Evolutionary conservation across 2,329 filamentous ascomycete genomes (phyloP).

Genomic region (Colletotrichum higginsianum): DNA sequence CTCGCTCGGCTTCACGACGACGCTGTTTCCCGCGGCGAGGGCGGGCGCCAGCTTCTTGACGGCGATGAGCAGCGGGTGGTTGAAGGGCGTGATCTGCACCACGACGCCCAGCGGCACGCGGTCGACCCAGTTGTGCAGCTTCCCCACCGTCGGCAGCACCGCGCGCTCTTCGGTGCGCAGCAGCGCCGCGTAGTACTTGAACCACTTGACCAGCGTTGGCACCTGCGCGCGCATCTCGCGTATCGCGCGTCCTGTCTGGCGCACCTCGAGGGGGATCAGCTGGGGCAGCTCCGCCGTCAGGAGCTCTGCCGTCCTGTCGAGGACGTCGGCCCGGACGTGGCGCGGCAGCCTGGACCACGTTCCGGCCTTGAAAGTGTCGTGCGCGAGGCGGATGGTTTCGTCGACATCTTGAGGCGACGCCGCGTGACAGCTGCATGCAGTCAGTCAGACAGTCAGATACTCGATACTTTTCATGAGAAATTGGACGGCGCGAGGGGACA

Average conservation of each 20-base stretch:
- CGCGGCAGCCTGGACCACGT: conserved; percentile 71
- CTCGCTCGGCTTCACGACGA: conserved; percentile 75
- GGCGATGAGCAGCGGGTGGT: conserved; percentile 71
- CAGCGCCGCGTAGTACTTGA: conserved; percentile 79
- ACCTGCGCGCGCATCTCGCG: conserved; percentile 81
- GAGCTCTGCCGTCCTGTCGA: conserved; percentile 71
- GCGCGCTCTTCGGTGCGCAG: conserved; percentile 77
- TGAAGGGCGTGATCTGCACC: conserved; percentile 71
- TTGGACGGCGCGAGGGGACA: background rate
- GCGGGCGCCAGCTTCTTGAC: conserved; percentile 74
- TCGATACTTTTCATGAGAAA: background rate
- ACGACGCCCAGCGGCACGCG: conserved; percentile 72
- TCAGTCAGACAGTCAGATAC: conserved; percentile 9
- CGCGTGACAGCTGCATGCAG: conserved; percentile 59
- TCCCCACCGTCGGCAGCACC: conserved; percentile 75
- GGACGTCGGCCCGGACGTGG: conserved; percentile 72
- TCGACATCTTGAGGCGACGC: conserved; percentile 63
- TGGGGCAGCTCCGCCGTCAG: conserved; percentile 66
- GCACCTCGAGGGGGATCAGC: conserved; percentile 75
- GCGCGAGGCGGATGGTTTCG: conserved; percentile 57
- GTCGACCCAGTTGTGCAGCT: conserved; percentile 70
- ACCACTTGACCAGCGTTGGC: conserved; percentile 76
- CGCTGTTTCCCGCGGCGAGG: conserved; percentile 71
- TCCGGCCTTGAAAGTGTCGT: conserved; percentile 64
- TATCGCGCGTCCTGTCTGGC: conserved; percentile 77